Base-by-base conservation (phyloP, 345 rosid species). In the Trapa incisa region DNA sequence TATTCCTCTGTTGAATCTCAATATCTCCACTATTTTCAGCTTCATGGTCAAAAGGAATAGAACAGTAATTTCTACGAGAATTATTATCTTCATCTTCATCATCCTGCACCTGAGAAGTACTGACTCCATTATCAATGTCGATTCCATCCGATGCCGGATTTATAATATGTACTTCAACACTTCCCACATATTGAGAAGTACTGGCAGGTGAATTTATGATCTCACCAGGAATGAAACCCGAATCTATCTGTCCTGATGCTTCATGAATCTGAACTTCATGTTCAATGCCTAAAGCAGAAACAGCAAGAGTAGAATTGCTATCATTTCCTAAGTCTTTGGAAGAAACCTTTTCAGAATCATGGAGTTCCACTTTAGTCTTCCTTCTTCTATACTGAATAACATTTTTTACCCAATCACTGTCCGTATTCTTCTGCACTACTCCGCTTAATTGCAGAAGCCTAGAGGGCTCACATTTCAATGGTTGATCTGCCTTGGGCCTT, bases 301-400 rank as follows among this genome's bases (percentile, higher is more conserved):
- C 67, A 67, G 17, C 70, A 43, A 75, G 33, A 53, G 63, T 65
- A 8, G 50, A 54, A n/a, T 54, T n/a, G 1, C 5, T 54, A n/a
- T 54, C 60, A 54, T 54, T 54, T 6, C 67, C 82, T 38, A 6
- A 47, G 53, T 7, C 69, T 72, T 72, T 69, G 71, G 64, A 68
- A 36, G 74, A 58, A 11, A 58, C 70, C 57, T 60, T 80, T 70
- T 60, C 69, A 53, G 83, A 81, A 67, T 68, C 72, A 73, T 74
- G 76, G 65, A 77, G 74, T 70, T 83, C 87, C 54, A 67, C 71
- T 80, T 80, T 87, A 36, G 68, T 61, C 74, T 80, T 94, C 85
- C 88, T 84, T 77, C 99, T 89, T 41, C 87, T 73, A 78, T 94
- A 94, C 64, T 84, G 92, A 68, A 94, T 81, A 72, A 94, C 73